Evolutionary conservation across 257 asterid species (phyloP), one percentile per base, ranked within the genome.

Genomic region (Gardenia jasminoides): DNA sequence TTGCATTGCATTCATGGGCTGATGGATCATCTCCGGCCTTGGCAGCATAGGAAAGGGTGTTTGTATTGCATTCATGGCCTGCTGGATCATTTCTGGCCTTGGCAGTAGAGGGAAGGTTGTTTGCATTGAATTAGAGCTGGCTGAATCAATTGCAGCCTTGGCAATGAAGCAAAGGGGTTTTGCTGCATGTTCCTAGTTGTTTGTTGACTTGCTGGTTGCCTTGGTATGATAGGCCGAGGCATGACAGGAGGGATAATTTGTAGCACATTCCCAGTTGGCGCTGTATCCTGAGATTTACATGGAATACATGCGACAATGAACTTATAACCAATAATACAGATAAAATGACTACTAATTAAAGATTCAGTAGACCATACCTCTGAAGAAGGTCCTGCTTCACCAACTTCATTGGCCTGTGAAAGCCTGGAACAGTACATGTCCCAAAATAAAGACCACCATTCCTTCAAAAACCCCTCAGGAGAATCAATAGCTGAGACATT

Each of bases 391-490:
- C 62, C 70, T 65, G 28, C 48, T 54, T 70, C 61, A 12, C 26
- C 16, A 54, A 59, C 26, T 36, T 75, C 73, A 59, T 17, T n/a
- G 43, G 46, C 47, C 7, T 54, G 44, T 16, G 39, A 43, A 58
- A n/a, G 17, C 75, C 67, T 74, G 26, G 79, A 62, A 76, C 20
- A 41, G 77, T 67, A 82, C 17, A 66, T 5, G 4, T 85, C 89
- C 87, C 89, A 86, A 20, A 89, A 88, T 36, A 80, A 4, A 66
- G 79, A 67, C 93, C 96, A 89, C 93, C 92, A 91, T 13, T 88
- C 88, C 0, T 50, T 3, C 56, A 91, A 82, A 75, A 84, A 85
- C 48, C 88, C 92, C 28, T 81, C 84, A 1, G 88, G 78, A 30
- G 88, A 33, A 54, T 79, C 67, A 73, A 86, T n/a, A 8, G 22